These are phyloP conservation scores for Stenogyne calaminthoides DNA, from an alignment of 305 asterid genomes.

Conservation along the genomic window DNA sequence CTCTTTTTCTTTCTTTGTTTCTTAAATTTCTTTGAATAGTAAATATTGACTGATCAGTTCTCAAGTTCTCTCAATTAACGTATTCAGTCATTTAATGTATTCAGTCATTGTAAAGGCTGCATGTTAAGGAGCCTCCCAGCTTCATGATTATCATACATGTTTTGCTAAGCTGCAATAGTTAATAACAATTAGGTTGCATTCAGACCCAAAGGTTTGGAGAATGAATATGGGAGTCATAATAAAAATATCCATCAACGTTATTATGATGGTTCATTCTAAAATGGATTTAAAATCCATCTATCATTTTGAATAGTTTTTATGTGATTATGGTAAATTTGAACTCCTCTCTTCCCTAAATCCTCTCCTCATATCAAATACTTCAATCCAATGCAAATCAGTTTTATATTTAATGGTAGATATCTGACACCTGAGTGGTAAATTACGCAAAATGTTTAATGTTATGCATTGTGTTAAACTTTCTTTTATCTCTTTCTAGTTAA, in stretches of 20 bases:
- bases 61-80: too few relatives aligned
- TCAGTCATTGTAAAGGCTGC: background rate
- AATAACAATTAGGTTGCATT: background rate
- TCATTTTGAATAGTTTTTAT: background rate
- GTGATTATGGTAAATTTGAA: background rate
- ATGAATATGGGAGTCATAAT: background rate
- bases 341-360: background rate
- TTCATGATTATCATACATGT: constrained; percentile 7
- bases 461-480: constrained; percentile 21
- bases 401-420: background rate
- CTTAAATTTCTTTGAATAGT: background rate
- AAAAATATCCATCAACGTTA: background rate
- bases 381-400: background rate
- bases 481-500: constrained; percentile 49
- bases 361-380: background rate
- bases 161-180: constrained; percentile 14
- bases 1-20: background rate
- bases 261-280: background rate
- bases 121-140: constrained; percentile 2
- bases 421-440: constrained; percentile 19
- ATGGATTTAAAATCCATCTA: background rate
- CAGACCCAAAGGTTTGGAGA: background rate
- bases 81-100: background rate
- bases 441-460: constrained; percentile 11
- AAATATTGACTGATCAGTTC: background rate